A percentile compares a stretch with the other conserved stretches of the same genome.
Conservation (phyloP, 2,329 filamentous ascomycete species). For the Apiospora marii region DNA sequence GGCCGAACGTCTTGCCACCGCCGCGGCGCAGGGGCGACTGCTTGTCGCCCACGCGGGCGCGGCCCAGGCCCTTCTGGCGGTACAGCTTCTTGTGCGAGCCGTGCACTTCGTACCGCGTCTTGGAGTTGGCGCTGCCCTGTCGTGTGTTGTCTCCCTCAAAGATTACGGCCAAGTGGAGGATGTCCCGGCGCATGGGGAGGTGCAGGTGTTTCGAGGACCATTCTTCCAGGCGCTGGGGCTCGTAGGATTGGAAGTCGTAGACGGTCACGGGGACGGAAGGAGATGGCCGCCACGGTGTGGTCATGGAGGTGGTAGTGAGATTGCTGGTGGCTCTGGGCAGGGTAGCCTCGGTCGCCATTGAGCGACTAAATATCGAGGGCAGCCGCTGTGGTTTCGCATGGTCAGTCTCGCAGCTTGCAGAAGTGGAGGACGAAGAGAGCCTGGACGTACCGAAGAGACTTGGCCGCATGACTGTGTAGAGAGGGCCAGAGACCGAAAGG, state of each 20-base stretch:
- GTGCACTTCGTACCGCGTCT: constrained; percentile 83
- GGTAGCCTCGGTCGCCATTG: constrained; percentile 63
- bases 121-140: constrained; percentile 83
- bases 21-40: constrained; percentile 85
- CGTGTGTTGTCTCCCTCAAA: constrained; percentile 92
- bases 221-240: constrained; percentile 78
- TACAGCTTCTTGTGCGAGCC: constrained; percentile 84
- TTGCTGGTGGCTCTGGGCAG: constrained; percentile 48
- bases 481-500: constrained; percentile 58
- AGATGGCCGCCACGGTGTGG: constrained; percentile 56
- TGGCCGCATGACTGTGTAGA: constrained; percentile 52
- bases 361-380: constrained; percentile 53
- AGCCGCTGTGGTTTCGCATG: constrained; percentile 35
- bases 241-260: constrained; percentile 88
- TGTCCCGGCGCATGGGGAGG: constrained; percentile 86
- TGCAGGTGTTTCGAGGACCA: constrained; percentile 86
- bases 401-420: constrained; percentile 4
- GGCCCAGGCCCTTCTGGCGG: constrained; percentile 86
- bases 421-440: background rate
- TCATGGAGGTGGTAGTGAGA: constrained; percentile 44
- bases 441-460: constrained; percentile 39
- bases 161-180: constrained; percentile 89
- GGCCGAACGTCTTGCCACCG: constrained; percentile 90
- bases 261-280: constrained; percentile 81
- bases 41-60: constrained; percentile 79